These are phyloP conservation scores for Debaryomyces psychrophilus DNA, from an alignment of 1,139 yeast species.

Conservation along the genomic window DNA sequence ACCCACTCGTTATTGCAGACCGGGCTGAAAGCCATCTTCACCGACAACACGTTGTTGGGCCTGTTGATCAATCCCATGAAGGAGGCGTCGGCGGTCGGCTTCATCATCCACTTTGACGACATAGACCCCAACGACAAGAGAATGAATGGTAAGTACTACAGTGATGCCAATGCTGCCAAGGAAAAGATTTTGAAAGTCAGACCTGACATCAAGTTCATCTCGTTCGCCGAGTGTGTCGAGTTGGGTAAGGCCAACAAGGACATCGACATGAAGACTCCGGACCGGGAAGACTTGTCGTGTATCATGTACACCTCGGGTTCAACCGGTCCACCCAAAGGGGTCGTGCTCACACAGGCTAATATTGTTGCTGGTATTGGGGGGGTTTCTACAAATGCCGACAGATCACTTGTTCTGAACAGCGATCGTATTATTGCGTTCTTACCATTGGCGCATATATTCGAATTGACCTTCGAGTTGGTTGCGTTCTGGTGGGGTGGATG, in stretches of 20 bases:
- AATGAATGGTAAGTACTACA: constrained; percentile 58
- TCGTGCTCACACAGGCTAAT: constrained; percentile 76
- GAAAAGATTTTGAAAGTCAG: constrained; percentile 61
- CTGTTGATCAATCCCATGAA: constrained; percentile 73
- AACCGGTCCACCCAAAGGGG: constrained; percentile 98
- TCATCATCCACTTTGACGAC: constrained; percentile 69
- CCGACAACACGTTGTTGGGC: constrained; percentile 73
- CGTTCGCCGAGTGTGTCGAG: constrained; percentile 65
- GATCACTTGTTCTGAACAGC: constrained; percentile 49
- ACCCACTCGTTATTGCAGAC: constrained; percentile 86
- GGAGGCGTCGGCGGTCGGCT: constrained; percentile 63
- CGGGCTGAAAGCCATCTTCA: constrained; percentile 73
- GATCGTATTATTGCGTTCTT: constrained; percentile 85
- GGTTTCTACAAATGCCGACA: constrained; percentile 63
- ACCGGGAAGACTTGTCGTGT: constrained; percentile 78
- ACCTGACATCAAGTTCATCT: constrained; percentile 74
- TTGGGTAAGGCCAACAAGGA: constrained; percentile 57
- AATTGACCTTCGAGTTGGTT: constrained; percentile 81
- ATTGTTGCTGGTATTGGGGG: constrained; percentile 87
- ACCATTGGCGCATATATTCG: constrained; percentile 96
- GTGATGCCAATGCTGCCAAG: constrained; percentile 58
- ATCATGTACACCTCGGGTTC: constrained; percentile 99
- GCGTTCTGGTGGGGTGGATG: constrained; percentile 88
- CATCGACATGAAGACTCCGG: constrained; percentile 52
- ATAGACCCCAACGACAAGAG: constrained; percentile 67